Evolutionary conservation across 768 basidiomycete genomes (phyloP), one percentile per base, ranked within the genome.

Genomic region (Phylloporus scabripes): DNA sequence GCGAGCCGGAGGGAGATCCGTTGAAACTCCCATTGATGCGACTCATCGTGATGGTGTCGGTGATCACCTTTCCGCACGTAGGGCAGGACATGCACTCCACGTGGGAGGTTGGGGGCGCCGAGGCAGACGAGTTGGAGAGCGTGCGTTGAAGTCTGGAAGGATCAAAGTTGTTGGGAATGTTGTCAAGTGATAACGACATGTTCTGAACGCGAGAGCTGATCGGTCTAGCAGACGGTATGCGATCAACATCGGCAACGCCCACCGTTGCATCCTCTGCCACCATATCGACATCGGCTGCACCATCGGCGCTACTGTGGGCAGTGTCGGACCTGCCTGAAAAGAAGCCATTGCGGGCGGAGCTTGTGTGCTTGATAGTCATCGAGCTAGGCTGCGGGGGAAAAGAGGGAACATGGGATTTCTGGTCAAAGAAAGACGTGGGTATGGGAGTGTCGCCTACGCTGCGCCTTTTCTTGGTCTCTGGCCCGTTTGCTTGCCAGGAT

Each of bases 121-220:
- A 78, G 18, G 66, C 49, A 4, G 73, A 64, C 48, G 56, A 64
- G 56, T 56, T 59, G 60, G 65, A 60, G 61, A 51, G 46, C 43
- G 66, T 65, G 56, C 48, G 65, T 43, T 61, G 63, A 26, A 70
- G 37, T 42, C 60, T 67, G 4, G 69, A 57, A 9, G 65, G 59
- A 50, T 76, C 72, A 32, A 74, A 56, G 45, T 66, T 67, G 45
- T 61, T 62, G 56, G 66, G 65, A 38, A 80, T 71, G 53, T 73
- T 73, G 51, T 79, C 76, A 46, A 81, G 73, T 20, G 77, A 78
- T 60, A 82, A 74, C 14, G 69, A 65, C 76, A 76, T 76, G 50
- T 69, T 67, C 53, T 68, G 66, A 38, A 63, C 59, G 53, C 65
- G 65, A 48, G 60, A 54, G 49, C 4, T 61, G 55, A 60, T 56